A percentile compares a stretch with the other conserved stretches of the same genome.
Conservation (phyloP, 2,329 filamentous ascomycete genomes). For the Sporothrix dimorphospora region DNA sequence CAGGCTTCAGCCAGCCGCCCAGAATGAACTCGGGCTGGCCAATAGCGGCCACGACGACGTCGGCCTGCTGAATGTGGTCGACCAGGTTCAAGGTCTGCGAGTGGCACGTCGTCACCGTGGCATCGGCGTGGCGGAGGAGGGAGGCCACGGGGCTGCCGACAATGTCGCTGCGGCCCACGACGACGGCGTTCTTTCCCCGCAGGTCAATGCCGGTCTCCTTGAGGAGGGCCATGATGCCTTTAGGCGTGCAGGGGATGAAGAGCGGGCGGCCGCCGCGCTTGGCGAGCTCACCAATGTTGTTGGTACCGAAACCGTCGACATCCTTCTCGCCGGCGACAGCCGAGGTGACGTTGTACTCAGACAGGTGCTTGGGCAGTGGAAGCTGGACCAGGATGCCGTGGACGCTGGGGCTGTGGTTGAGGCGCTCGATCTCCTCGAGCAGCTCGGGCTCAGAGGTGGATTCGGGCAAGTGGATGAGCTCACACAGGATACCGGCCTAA, state of each 20-base stretch:
- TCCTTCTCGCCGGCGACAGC: constrained; percentile 93
- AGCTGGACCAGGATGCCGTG: constrained; percentile 95
- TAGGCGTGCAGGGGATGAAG: constrained; percentile 94
- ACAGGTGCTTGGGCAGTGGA: constrained; percentile 84
- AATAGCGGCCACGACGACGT: constrained; percentile 90
- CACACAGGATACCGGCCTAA: constrained; percentile 86
- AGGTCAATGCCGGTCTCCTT: constrained; percentile 81
- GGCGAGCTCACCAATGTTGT: constrained; percentile 94
- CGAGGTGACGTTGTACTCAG: constrained; percentile 87
- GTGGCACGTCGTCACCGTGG: constrained; percentile 95
- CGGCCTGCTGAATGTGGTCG: constrained; percentile 77
- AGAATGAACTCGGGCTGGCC: constrained; percentile 86
- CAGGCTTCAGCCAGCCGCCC: constrained; percentile 93
- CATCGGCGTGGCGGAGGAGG: constrained; percentile 90
- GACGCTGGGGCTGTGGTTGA: constrained; percentile 84
- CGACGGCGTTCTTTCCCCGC: constrained; percentile 89
- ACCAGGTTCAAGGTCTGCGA: constrained; percentile 78
- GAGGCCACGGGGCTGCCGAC: constrained; percentile 97
- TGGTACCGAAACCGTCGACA: constrained; percentile 93
- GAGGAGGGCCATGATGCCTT: constrained; percentile 93
- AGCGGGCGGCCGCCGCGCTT: constrained; percentile 89
- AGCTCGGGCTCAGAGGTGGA: constrained; percentile 83
- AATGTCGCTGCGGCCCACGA: constrained; percentile 93
- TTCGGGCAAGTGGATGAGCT: constrained; percentile 81
- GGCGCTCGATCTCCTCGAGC: constrained; percentile 74